Evolutionary conservation across 179 eudicot species (phyloP), one percentile per base, ranked within the genome.

Genomic region (Carnegiea gigantea): DNA sequence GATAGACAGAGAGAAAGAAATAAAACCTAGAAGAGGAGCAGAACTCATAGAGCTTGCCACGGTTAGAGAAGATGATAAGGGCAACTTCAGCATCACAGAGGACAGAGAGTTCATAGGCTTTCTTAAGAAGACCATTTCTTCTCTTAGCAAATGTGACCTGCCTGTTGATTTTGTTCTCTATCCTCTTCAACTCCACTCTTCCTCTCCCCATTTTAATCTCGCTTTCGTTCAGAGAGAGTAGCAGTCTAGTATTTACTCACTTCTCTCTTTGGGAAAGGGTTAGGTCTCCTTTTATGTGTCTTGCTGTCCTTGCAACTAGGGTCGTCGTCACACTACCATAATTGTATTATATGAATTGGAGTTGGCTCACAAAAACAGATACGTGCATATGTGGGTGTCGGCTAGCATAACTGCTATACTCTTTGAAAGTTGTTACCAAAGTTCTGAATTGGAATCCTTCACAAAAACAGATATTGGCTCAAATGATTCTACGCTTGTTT

Each of bases 141-240:
- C 93, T 83, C 88, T 90, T 90, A 3, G 91, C 89, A 79, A 90
- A 90, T 1, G 91, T 90, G 2, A 90, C 93, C 57, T 89, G 93
- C 77, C 93, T 86, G 78, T 89, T 90, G 17, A 89, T 87, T 78
- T 89, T 89, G 84, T 91, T 91, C 83, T 91, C 93, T 73, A 91
- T 91, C 78, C 93, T 89, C 89, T 89, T 89, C 80, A 89, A 71
- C 77, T 88, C 88, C 7, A 91, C 93, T 82, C 89, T 89, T 78
- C 92, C 93, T 80, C 93, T 89, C 14, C 93, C 92, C 93, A 91
- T 86, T 53, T 33, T 30, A 67, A 9, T 67, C 71, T 28, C 65
- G 30, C 12, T 51, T 67, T 51, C 67, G 15, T 14, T 28, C 79
- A 20, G 38, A 54, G 8, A 21, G 44, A 43, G 6, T 5, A 21